Percentiles rank a stretch among this genome's conserved stretches.
Evolutionary conservation across 768 basidiomycete species (phyloP).

Genomic region (Phaffia tasmanica): DNA sequence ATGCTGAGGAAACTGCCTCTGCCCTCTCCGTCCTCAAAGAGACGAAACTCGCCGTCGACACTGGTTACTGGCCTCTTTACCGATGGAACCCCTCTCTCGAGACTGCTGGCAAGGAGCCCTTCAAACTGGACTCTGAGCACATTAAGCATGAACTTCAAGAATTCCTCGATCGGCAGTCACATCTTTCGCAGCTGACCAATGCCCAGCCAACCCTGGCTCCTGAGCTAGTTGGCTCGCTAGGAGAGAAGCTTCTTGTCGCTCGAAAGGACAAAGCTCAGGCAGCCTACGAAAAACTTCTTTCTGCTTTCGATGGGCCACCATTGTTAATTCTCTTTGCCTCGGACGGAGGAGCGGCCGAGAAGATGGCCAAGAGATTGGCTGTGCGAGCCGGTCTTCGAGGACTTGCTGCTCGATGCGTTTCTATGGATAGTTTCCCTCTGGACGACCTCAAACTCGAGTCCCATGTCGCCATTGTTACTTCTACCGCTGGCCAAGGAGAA

Average conservation of each 20-base stretch:
- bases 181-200: slow-evolving; percentile 75
- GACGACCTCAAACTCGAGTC: slow-evolving; percentile 60
- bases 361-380: slow-evolving; percentile 77
- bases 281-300: slow-evolving; percentile 71
- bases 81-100: slow-evolving; percentile 91
- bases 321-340: slow-evolving; percentile 84
- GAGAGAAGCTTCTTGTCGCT: slow-evolving; percentile 71
- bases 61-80: slow-evolving; percentile 96
- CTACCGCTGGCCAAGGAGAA: slow-evolving; percentile 93
- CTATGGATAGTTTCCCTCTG: slow-evolving; percentile 69
- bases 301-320: slow-evolving; percentile 76
- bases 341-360: slow-evolving; percentile 92
- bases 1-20: slow-evolving; percentile 57
- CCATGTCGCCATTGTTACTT: slow-evolving; percentile 75
- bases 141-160: slow-evolving; percentile 85
- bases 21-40: slow-evolving; percentile 90
- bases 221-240: slow-evolving; percentile 71
- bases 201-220: slow-evolving; percentile 62
- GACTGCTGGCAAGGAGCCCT: slow-evolving; percentile 61
- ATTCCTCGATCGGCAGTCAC: slow-evolving; percentile 94
- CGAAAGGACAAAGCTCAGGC: slow-evolving; percentile 68
- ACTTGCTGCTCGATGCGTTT: slow-evolving; percentile 58
- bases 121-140: slow-evolving; percentile 81
- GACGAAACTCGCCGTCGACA: slow-evolving; percentile 90
- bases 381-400: slow-evolving; percentile 75